A percentile compares a stretch with the other conserved stretches of the same genome.
Evolutionary conservation across 2,329 filamentous ascomycete genomes (phyloP).

Genomic region (Xylaria multiplex): DNA sequence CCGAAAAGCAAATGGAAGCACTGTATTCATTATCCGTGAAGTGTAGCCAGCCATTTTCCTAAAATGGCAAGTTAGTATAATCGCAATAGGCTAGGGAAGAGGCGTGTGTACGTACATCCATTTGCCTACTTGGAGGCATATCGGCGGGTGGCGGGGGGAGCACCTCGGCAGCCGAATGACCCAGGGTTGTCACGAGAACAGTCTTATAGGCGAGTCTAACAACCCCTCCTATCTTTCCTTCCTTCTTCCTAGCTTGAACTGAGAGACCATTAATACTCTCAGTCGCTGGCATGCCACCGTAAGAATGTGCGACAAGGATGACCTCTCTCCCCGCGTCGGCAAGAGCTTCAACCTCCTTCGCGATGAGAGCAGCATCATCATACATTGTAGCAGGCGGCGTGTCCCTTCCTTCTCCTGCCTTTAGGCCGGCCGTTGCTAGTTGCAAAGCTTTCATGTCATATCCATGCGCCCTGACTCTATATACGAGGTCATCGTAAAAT

Average conservation of each 20-base stretch:
- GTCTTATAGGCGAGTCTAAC: slow-evolving; percentile 49
- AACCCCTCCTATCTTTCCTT: slow-evolving; percentile 53
- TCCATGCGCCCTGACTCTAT: slow-evolving; percentile 34
- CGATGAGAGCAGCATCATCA: slow-evolving; percentile 51
- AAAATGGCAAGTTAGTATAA: slow-evolving; percentile 5
- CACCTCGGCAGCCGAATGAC: slow-evolving; percentile 34
- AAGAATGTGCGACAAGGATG: slow-evolving; percentile 44
- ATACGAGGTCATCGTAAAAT: slow-evolving; percentile 37
- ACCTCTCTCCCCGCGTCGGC: slow-evolving; percentile 48
- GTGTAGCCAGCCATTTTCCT: slow-evolving; percentile 47
- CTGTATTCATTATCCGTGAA: slow-evolving; percentile 28
- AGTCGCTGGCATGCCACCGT: slow-evolving; percentile 43
- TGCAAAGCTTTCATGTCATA: slow-evolving; percentile 42
- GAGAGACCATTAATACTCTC: slow-evolving; percentile 50
- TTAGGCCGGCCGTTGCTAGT: slow-evolving; percentile 30
- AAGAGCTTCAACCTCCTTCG: slow-evolving; percentile 48
- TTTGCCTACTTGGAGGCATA: slow-evolving; percentile 5
- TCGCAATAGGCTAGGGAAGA: no score
- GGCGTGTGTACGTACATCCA: slow-evolving; percentile 24
- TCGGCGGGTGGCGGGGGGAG: slow-evolving; percentile 16
- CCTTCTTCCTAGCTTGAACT: slow-evolving; percentile 47
- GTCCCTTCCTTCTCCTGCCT: slow-evolving; percentile 15
- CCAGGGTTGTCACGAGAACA: slow-evolving; percentile 42
- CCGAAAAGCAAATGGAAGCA: slow-evolving; percentile 42
- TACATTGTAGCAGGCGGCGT: slow-evolving; percentile 44